Evolutionary conservation across 164 flowering plant genomes (phyloP), one percentile per base, ranked within the genome.

Genomic region (Euptelea pleiosperma): DNA sequence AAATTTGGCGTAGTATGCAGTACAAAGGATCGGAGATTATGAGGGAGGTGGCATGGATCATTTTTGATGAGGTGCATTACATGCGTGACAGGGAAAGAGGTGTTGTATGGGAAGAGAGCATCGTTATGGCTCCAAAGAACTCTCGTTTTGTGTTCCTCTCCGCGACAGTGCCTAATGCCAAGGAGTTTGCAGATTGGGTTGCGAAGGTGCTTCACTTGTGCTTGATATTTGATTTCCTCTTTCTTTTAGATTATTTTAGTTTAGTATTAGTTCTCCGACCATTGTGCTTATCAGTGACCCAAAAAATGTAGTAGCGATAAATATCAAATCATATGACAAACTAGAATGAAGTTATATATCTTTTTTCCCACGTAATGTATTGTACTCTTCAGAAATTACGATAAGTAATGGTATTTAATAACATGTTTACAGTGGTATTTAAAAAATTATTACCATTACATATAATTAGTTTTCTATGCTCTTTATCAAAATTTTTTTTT

Each of bases 131-230:
- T 16, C 99, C 99, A 10, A 91, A 84, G 73, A 91, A 94, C 53
- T 79, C 96, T 15, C 76, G 91, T 18, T 89, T 94, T 75, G 99
- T 94, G 2, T 91, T 91, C 65, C 88, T 94, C 16, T 94, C 99
- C 8, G 99, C 99, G 19, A 94, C 99, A 14, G 99, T 94, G 24
- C 99, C 99, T 18, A 94, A 94, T 80, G 99, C 99, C 35, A 94
- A 87, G 70, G 99, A 94, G 66, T 91, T 94, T 75, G 95, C 99
- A 31, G 97, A 91, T 84, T 94, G 99, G 99, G 96, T 89, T 62
- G 96, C 99, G 14, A 94, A 91, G 99, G 99, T 92, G 64, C 43
- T 65, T 51, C 30, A 28, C 29, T 36, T 44, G 21, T 60, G 26
- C 52, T 49, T 40, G 11, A 34, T 41, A 26, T 28, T 50, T 60